Evolutionary conservation across 305 asterid genomes (phyloP).

Genomic region (Rubia occidens): DNA sequence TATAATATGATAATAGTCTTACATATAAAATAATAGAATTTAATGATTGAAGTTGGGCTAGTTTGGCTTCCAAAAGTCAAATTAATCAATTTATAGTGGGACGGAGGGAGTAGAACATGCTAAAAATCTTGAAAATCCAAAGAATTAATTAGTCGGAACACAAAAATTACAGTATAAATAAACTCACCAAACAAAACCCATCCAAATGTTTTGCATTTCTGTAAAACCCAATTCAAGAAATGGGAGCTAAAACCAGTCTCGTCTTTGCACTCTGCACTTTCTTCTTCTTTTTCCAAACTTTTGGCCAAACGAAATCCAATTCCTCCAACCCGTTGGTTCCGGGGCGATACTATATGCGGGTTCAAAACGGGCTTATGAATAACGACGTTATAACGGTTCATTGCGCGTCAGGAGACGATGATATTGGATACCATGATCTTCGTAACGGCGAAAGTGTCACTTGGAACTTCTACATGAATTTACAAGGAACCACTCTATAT

Average conservation of each 20-base stretch:
- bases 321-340: not conserved
- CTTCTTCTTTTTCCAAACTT: not conserved
- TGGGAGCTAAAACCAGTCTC: not conserved
- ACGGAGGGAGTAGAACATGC: no score
- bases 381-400: conserved; percentile 2
- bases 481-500: not conserved
- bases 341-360: not conserved
- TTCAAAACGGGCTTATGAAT: not conserved
- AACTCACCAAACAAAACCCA: not conserved
- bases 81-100: no score
- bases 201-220: not conserved
- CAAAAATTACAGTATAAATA: no score
- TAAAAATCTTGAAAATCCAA: no score
- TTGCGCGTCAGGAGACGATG: conserved; percentile 16
- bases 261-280: not conserved
- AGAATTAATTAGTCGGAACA: no score
- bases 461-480: conserved; percentile 15
- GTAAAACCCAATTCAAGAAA: not conserved
- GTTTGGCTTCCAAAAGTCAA: no score
- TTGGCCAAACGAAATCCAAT: not conserved
- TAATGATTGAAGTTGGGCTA: no score
- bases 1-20: no score
- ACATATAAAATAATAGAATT: no score
- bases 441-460: not conserved
- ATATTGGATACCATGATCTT: conserved; percentile 2